These are phyloP conservation scores for Zymoseptoria pseudotritici DNA, from an alignment of 2,329 filamentous ascomycete species.

Conservation along the genomic window DNA sequence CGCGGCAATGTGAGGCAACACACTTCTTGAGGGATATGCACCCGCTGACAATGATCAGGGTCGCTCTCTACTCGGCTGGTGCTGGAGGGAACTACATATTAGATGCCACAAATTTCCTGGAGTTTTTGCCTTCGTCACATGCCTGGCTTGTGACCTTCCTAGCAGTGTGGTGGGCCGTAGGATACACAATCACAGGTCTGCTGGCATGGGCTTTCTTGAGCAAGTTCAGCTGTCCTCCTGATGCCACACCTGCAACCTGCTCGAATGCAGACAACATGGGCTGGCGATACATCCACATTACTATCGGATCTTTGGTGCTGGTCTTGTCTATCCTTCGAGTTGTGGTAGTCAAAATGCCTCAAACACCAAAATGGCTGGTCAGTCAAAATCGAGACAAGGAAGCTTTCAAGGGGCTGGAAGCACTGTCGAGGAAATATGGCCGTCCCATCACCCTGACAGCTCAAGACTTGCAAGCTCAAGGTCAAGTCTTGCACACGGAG, in stretches of 20 bases:
- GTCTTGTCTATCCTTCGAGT: constrained; percentile 72
- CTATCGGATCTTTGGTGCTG: constrained; percentile 65
- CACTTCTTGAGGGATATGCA: neutral
- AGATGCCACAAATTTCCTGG: constrained; percentile 73
- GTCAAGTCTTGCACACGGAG: constrained; percentile 20
- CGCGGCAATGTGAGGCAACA: neutral
- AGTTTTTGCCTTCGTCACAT: constrained; percentile 59
- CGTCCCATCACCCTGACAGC: constrained; percentile 12
- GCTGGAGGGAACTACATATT: constrained; percentile 63
- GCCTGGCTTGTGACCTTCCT: constrained; percentile 74
- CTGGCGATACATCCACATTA: constrained; percentile 67
- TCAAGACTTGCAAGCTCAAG: constrained; percentile 15
- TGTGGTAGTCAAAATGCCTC: constrained; percentile 72
- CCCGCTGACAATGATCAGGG: neutral
- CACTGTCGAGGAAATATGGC: constrained; percentile 16
- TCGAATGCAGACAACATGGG: constrained; percentile 51
- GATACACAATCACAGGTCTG: constrained; percentile 64
- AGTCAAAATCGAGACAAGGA: constrained; percentile 22
- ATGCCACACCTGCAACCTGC: constrained; percentile 2
- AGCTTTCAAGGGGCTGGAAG: constrained; percentile 12
- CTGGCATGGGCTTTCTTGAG: constrained; percentile 21
- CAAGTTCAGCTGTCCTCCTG: constrained; percentile 8
- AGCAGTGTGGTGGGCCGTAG: constrained; percentile 82
- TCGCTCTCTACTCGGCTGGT: constrained; percentile 6
- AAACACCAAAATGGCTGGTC: constrained; percentile 53